A percentile compares a stretch with the other conserved stretches of the same genome.
phyloP scores from a whole-genome alignment of 2,329 filamentous ascomycete genomes.

The Colletotrichum sp. region DNA sequence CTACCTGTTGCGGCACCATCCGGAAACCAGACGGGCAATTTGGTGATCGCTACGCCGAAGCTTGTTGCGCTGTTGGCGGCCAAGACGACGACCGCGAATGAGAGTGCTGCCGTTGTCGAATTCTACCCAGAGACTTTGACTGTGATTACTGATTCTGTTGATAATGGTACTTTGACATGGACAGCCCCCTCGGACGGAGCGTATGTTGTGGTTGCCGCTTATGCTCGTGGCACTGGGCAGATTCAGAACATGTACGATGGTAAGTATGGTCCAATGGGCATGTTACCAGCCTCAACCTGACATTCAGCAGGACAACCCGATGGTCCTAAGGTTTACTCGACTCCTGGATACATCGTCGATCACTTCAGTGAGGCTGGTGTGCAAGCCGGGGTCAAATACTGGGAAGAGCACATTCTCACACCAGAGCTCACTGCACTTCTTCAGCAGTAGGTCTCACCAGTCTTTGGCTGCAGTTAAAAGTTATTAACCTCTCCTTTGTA shows the following conservation, averaged over 20 bases:
- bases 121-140: background rate
- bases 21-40: background rate
- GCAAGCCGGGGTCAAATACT: background rate
- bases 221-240: background rate
- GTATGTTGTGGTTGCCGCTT: background rate
- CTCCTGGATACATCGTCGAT: background rate
- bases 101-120: background rate
- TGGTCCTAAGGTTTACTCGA: background rate
- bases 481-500: rapidly evolving
- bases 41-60: background rate
- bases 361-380: background rate
- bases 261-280: background rate
- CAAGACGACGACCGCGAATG: background rate
- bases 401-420: background rate
- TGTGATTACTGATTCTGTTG: background rate
- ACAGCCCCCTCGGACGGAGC: background rate
- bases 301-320: background rate
- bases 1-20: background rate
- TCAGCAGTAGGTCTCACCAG: background rate
- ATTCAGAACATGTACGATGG: background rate
- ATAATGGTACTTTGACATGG: background rate
- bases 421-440: background rate
- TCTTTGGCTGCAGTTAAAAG: rapidly evolving
- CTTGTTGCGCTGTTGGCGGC: background rate
- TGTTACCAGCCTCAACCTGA: background rate